Base-by-base conservation (phyloP, 2,329 filamentous ascomycete species). In the Thelonectria rubi region DNA sequence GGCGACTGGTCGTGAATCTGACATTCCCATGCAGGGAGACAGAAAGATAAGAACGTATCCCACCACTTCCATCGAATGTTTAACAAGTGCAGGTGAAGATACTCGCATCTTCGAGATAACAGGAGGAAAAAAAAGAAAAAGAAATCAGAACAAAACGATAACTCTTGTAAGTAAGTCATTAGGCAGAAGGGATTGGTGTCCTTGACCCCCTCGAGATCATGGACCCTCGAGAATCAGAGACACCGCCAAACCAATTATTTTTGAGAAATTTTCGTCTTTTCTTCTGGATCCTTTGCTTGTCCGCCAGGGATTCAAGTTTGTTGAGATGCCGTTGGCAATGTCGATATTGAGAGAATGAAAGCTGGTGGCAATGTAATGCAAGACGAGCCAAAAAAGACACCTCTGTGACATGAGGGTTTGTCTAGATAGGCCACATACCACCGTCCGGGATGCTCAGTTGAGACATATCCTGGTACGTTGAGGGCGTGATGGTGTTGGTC, bases 401-500 rank as follows among this genome's bases (percentile, higher is more conserved):
- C 15, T 42, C 30, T 52, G 45, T 47, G 18, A 24, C 40, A 30
- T 20, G 30, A 40, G 11, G n/a, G 7, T 24, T 65, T 37, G 34
- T 11, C 12, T 49, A 69, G 52, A 61, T 59, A 52, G 47, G 52
- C 69, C 69, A 72, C 12, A 70, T 56, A 9, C 52, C 65, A n/a
- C 69, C 66, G 21, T 72, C 69, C 20, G 57, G 7, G 17, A 72
- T 62, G 34, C 34, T 61, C 52, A 72, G 54, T 20, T 72, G 70
- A 32, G 65, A 62, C 56, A 73, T 68, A 3, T 72, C 69, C 42
- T 71, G 67, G 45, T 62, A 71, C 7, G 65, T 71, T 9, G 67
- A 53, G 5, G 71, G 71, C n/a, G 71, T 73, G 42, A 73, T 67
- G 17, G 69, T 73, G 49, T 72, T 72, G 39, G 70, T 64, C n/a